Conservation (phyloP, 2,329 filamentous ascomycete species). For the Rhynchosporium agropyri region DNA sequence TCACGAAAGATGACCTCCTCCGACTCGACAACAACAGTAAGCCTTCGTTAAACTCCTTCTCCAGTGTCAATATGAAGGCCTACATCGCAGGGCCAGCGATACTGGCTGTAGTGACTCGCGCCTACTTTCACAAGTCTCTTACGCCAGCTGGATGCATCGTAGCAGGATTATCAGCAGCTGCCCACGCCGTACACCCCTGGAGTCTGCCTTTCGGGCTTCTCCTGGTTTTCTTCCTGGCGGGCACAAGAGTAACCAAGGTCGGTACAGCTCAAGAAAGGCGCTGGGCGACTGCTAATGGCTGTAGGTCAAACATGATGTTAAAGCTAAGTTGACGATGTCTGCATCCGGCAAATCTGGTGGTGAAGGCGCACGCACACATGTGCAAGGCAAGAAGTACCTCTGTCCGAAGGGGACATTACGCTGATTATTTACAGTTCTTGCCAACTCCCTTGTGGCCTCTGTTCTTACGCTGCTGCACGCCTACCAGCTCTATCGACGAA, state of each 20-base stretch:
- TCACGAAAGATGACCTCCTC: background rate
- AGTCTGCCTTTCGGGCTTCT: constrained; percentile 86
- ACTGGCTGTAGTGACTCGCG: constrained; percentile 64
- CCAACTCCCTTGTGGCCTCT: constrained; percentile 82
- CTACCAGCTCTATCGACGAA: constrained; percentile 58
- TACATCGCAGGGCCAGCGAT: constrained; percentile 61
- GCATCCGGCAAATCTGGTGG: constrained; percentile 73
- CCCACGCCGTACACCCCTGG: constrained; percentile 92
- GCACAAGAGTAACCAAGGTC: constrained; percentile 82
- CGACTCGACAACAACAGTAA: constrained; percentile 9
- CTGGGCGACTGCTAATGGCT: constrained; percentile 29
- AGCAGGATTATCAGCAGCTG: constrained; percentile 72
- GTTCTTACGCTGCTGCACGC: constrained; percentile 62
- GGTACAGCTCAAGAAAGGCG: constrained; percentile 17
- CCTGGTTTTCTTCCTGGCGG: constrained; percentile 82
- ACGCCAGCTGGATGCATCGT: constrained; percentile 74
- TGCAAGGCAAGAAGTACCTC: constrained; percentile 62
- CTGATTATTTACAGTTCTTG: constrained; percentile 60
- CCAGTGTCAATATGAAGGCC: constrained; percentile 54
- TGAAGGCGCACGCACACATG: constrained; percentile 79
- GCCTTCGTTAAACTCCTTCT: background rate
- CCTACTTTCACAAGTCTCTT: constrained; percentile 73
- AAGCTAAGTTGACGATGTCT: constrained; percentile 78
- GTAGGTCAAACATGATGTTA: constrained; percentile 84
- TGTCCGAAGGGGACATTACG: background rate